Base-by-base conservation (phyloP, 2,329 filamentous ascomycete genomes). In the Ascomycota sp. region DNA sequence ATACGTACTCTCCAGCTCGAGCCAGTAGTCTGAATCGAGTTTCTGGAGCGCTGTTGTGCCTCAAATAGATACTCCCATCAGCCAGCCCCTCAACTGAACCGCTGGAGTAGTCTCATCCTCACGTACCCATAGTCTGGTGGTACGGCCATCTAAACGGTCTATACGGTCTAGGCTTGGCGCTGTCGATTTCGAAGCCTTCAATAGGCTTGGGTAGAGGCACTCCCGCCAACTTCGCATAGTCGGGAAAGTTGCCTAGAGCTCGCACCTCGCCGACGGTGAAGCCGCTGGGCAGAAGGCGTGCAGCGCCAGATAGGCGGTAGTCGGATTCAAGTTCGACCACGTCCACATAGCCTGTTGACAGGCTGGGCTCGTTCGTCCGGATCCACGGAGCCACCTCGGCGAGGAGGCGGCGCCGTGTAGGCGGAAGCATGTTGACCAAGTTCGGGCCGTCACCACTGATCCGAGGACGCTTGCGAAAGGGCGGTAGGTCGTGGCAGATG, bases 1-100 rank as follows among this genome's bases (percentile, higher is more conserved):
- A 48, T 92, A 92, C 3, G 68, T 77, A 33, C 60, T 73, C 42
- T 89, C 80, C 2, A 92, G 62, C 53, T 92, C 82, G n/a, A 92
- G 59, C 82, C 82, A 92, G 68, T 76, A 92, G 47, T 91, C 74
- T 0, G 72, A 58, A 39, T 92, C 78, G 51, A 89, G 57, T 43
- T 81, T 91, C 30, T 67, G 73, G 7, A 86, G 58, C 2, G 80
- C 79, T 89, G 38, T 3, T 11, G 11, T 30, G 29, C 16, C 16
- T 21, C 16, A 21, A 21, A 5, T 21, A 30, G 7, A 13, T 12
- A n/a, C n/a, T 30, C 11, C 5, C 3, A 21, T 21, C 30, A 31
- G 30, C 13, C n/a, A 11, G 16, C 30, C 24, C 21, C 21, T 21
- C 12, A 24, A 21, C 21, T 8, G 9, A 7, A 7, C 3, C 31